Conservation (phyloP, 2,329 filamentous ascomycete species). For the Pyrenochaeta sp. region DNA sequence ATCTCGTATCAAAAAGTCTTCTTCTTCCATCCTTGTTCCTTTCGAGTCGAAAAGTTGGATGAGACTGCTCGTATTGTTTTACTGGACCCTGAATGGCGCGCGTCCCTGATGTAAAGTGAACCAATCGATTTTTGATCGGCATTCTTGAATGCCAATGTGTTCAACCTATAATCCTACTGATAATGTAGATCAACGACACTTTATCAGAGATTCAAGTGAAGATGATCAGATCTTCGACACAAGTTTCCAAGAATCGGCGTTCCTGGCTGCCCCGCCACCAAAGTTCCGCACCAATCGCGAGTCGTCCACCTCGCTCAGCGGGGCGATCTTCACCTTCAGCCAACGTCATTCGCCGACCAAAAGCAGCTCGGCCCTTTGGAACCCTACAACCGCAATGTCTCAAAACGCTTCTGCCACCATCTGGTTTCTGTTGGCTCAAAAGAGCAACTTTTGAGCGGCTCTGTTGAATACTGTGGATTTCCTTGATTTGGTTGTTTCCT, state of each 20-base stretch:
- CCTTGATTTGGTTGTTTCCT: background rate
- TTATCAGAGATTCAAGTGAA: too few species aligned
- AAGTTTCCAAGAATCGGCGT: too few species aligned
- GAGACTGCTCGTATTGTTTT: too few species aligned
- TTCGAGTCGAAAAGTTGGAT: too few species aligned
- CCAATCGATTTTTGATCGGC: too few species aligned
- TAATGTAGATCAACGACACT: background rate
- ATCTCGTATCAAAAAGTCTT: too few species aligned
- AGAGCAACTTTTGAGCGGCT: slow-evolving; percentile 1
- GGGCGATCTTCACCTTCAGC: background rate
- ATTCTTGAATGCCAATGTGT: too few species aligned
- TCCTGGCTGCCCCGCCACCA: background rate
- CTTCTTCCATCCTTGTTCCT: too few species aligned
- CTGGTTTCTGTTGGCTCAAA: slow-evolving; percentile 3
- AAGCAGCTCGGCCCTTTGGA: background rate
- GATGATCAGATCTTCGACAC: too few species aligned
- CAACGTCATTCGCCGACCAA: background rate
- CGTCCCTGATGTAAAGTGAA: too few species aligned
- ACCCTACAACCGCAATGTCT: background rate
- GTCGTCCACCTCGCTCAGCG: background rate
- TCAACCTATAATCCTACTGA: too few species aligned
- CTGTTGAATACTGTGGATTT: background rate
- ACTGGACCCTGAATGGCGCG: too few species aligned
- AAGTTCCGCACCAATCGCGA: background rate
- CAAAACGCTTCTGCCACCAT: background rate